Evolutionary conservation across 1,139 yeast species (phyloP).

Genomic region (Yamadazyma epiphylla): DNA sequence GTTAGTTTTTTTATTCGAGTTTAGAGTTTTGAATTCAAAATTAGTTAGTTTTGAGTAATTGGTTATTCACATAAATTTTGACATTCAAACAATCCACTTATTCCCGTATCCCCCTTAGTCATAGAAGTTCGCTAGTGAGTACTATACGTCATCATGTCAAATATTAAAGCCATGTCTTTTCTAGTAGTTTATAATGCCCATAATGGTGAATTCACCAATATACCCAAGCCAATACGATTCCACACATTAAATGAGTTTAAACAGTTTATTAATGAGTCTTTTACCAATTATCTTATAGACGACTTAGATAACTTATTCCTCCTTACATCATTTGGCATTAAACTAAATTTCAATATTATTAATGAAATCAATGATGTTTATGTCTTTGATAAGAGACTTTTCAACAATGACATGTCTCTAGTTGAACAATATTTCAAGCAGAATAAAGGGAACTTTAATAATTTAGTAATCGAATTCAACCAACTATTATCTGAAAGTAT

Average conservation of each 20-base stretch:
- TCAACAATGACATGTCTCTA: constrained; percentile 17
- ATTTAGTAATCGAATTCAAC: constrained; percentile 7
- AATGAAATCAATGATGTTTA: constrained; percentile 49
- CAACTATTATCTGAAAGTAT: too few species aligned
- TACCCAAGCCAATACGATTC: constrained; percentile 44
- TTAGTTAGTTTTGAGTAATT: too few species aligned
- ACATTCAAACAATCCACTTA: too few species aligned
- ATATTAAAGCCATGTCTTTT: constrained; percentile 17
- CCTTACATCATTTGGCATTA: constrained; percentile 64
- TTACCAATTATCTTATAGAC: constrained; percentile 22
- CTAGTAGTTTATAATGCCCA: constrained; percentile 39
- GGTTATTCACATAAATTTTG: too few species aligned
- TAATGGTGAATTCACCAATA: constrained; percentile 28
- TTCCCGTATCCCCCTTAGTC: too few species aligned
- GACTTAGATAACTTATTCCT: constrained; percentile 51
- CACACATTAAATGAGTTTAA: constrained; percentile 44
- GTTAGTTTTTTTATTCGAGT: not conserved
- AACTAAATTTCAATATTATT: constrained; percentile 49
- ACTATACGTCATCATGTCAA: not conserved
- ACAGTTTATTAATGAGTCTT: constrained; percentile 31
- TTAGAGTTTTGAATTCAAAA: too few species aligned
- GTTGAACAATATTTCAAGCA: constrained; percentile 12
- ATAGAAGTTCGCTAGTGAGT: not conserved
- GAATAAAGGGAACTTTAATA: constrained; percentile 10
- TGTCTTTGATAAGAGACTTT: constrained; percentile 57